Base-by-base conservation (phyloP, 495 filamentous ascomycete species). In the Saxispiralis lemnorum region DNA sequence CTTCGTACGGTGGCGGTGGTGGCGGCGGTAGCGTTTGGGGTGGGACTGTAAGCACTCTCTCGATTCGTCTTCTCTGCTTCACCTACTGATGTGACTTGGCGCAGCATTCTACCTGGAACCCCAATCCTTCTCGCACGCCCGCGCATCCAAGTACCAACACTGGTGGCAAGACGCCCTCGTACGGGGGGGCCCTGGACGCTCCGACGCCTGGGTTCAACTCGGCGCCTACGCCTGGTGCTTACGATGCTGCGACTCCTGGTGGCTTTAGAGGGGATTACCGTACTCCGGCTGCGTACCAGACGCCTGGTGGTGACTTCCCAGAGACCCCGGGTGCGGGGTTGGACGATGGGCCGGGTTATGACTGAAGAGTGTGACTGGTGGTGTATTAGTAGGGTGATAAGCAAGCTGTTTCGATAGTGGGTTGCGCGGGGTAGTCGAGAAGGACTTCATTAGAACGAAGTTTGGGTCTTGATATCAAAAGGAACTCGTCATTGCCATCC, bases 141-240 rank as follows among this genome's bases (percentile, higher is more conserved):
- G 51, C 54, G 10, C 81, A 81, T 9, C 24, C 24, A 9, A 28
- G 24, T 28, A 9, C 24, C 49, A 66, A 73, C 38, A 86, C 83
- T 63, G 76, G 76, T 35, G 56, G 49, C 20, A 68, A 71, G 44
- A 71, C 66, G 17, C 71, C 69, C 12, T 72, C 70, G 35, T 71
- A 70, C 41, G 45, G 39, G 39, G 57, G 56, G 39, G 51, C 33
- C 7, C 44, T 51, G 10, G 50, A 53, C 20, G 50, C 50, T 15
- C 46, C 45, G 7, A 53, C 50, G 24, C 47, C 38, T n/a, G 49
- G 46, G 45, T 49, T 39, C 31, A 39, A 43, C 44, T 79, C 76
- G 33, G 83, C 83, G 1, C 81, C 86, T 0, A 95, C 87, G 0
- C 87, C 87, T 0, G 79, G 82, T 51, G 72, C 77, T 0, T 68